Conservation (phyloP, 2,329 filamentous ascomycete species). For the Scytalidium lignicola region DNA sequence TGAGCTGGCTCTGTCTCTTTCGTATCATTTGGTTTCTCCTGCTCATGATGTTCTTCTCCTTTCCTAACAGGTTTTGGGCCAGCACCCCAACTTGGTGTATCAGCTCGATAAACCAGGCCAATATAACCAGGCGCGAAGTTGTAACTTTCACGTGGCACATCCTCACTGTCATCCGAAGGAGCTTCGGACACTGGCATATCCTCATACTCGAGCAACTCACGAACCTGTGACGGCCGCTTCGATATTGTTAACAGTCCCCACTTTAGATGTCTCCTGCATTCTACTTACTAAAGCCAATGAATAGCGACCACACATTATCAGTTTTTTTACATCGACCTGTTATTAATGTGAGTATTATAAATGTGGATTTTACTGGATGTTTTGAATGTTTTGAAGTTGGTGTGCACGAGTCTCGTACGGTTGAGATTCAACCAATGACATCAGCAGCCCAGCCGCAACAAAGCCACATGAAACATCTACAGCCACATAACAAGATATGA, state of each 20-base stretch:
- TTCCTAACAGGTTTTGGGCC: constrained; percentile 29
- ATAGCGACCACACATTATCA: constrained; percentile 29
- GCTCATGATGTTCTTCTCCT: constrained; percentile 18
- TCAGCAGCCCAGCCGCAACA: not conserved
- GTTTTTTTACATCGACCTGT: not conserved
- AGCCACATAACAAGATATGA: too few relatives aligned
- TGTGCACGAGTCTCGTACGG: too few relatives aligned
- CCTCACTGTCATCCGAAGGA: constrained; percentile 60
- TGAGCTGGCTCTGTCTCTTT: constrained; percentile 8
- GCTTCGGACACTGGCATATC: constrained; percentile 68
- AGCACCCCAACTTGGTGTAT: constrained; percentile 57
- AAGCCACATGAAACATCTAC: too few relatives aligned
- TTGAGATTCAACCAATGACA: not conserved
- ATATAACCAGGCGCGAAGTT: constrained; percentile 89
- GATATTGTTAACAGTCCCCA: constrained; percentile 2
- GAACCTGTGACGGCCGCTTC: constrained; percentile 72
- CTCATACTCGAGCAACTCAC: constrained; percentile 66
- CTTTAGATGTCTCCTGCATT: not conserved
- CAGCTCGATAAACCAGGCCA: constrained; percentile 80
- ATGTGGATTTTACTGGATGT: not conserved
- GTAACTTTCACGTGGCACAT: constrained; percentile 66
- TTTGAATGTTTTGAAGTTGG: not conserved
- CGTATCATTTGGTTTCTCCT: constrained; percentile 14
- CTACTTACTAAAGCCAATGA: constrained; percentile 22
- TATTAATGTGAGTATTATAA: too few relatives aligned